These are phyloP conservation scores for Penicillium canescens DNA, from an alignment of 495 filamentous ascomycete genomes.

Conservation along the genomic window DNA sequence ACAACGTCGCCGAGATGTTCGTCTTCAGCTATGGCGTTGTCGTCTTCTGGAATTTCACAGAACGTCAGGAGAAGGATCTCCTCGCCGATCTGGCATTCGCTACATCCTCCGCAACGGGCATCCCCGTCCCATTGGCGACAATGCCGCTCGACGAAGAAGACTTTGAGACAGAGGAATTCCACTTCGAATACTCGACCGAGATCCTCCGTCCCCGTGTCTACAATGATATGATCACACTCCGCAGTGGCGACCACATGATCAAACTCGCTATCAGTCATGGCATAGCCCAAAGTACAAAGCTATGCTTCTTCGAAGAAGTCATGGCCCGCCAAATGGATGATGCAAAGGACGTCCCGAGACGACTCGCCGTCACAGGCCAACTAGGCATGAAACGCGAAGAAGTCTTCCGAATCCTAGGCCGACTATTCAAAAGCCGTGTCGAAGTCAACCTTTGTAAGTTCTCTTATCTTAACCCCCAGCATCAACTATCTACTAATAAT, in stretches of 20 bases:
- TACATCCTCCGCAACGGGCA: constrained; percentile 51
- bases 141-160: constrained; percentile 77
- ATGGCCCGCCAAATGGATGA: constrained; percentile 94
- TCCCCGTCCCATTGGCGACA: constrained; percentile 62
- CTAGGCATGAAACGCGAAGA: constrained; percentile 91
- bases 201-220: constrained; percentile 87
- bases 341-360: constrained; percentile 86
- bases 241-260: constrained; percentile 97
- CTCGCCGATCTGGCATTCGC: constrained; percentile 95
- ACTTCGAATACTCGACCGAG: constrained; percentile 91
- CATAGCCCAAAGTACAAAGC: constrained; percentile 95
- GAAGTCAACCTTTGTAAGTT: constrained; percentile 95
- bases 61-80: constrained; percentile 93
- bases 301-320: constrained; percentile 94
- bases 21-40: constrained; percentile 97
- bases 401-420: constrained; percentile 86
- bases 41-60: constrained; percentile 98
- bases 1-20: constrained; percentile 94
- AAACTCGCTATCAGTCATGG: constrained; percentile 96
- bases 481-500: constrained; percentile 4
- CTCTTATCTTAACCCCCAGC: not conserved
- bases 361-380: constrained; percentile 83
- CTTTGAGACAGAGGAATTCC: constrained; percentile 97
- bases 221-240: constrained; percentile 98
- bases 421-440: constrained; percentile 89